These are phyloP conservation scores for Farysia itapuensis DNA, from an alignment of 1,284 basidiomycete genomes.

Conservation along the genomic window DNA sequence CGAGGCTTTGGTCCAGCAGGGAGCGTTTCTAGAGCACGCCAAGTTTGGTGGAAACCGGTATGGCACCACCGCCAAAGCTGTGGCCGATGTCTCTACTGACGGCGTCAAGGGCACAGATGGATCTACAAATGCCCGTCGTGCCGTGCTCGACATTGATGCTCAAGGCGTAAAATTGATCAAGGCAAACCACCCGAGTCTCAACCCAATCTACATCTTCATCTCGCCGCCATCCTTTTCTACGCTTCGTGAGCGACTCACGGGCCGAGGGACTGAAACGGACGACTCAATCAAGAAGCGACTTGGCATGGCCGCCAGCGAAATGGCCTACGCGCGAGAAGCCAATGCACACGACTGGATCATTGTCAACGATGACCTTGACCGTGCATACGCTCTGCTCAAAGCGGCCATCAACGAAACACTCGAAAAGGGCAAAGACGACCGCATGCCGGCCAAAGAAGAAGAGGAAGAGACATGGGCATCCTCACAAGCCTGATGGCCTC, in stretches of 20 bases:
- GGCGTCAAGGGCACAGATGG: slow-evolving; percentile 20
- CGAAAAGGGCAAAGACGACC: slow-evolving; percentile 29
- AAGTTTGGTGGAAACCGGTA: slow-evolving; percentile 87
- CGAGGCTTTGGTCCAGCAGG: slow-evolving; percentile 62
- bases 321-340: slow-evolving; percentile 76
- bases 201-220: slow-evolving; percentile 90
- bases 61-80: slow-evolving; percentile 80
- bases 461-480: slow-evolving; percentile 38
- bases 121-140: slow-evolving; percentile 66
- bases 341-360: slow-evolving; percentile 80
- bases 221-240: slow-evolving; percentile 75
- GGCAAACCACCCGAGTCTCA: slow-evolving; percentile 68
- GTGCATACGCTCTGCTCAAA: slow-evolving; percentile 70
- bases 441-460: slow-evolving; percentile 36
- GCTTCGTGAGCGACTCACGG: slow-evolving; percentile 66
- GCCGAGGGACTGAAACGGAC: slow-evolving; percentile 83
- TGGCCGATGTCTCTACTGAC: slow-evolving; percentile 63
- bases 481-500: background rate
- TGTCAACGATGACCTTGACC: slow-evolving; percentile 86
- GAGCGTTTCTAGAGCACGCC: slow-evolving; percentile 68
- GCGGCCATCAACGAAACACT: slow-evolving; percentile 26
- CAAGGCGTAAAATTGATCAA: slow-evolving; percentile 73
- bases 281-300: slow-evolving; percentile 76
- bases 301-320: slow-evolving; percentile 77
- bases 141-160: slow-evolving; percentile 94